Evolutionary conservation across 2,329 filamentous ascomycete species (phyloP).

Genomic region (Aspergillus pseudoglaucus): DNA sequence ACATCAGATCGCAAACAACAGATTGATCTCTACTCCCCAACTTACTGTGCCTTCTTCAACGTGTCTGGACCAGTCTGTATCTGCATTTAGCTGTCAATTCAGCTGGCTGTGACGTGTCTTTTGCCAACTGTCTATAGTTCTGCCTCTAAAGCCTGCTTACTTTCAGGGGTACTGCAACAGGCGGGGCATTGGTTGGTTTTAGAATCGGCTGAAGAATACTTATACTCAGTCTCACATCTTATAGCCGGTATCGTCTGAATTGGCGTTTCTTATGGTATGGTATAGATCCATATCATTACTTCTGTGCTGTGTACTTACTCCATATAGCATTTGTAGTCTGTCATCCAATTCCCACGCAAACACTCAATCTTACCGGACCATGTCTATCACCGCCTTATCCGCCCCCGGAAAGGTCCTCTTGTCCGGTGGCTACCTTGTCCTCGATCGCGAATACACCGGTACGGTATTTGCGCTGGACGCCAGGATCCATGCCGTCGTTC

Average conservation of each 20-base stretch:
- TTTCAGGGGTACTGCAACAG: neutral
- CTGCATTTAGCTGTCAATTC: neutral
- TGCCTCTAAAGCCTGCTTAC: neutral
- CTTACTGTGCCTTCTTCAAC: no score
- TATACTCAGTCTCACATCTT: no score
- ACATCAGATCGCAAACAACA: neutral
- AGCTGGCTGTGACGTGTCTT: neutral
- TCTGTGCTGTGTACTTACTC: no score
- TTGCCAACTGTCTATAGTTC: neutral
- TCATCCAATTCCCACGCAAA: no score
- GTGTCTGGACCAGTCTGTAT: no score
- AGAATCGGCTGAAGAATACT: neutral
- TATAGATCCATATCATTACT: no score
- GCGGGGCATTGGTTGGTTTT: neutral
- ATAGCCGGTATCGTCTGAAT: no score
- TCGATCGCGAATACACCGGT: slow-evolving; percentile 79
- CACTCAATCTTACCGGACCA: neutral
- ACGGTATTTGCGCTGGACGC: slow-evolving; percentile 60
- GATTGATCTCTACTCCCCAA: neutral
- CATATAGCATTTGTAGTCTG: neutral
- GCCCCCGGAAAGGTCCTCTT: slow-evolving; percentile 95
- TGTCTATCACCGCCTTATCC: slow-evolving; percentile 58
- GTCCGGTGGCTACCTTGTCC: slow-evolving; percentile 88
- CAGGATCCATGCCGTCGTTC: slow-evolving; percentile 55
- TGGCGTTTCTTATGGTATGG: no score